Percentiles rank a stretch among this genome's conserved stretches.
These are phyloP conservation scores for Irpex lacteus DNA, from an alignment of 1,284 basidiomycete species.

Conservation along the genomic window DNA sequence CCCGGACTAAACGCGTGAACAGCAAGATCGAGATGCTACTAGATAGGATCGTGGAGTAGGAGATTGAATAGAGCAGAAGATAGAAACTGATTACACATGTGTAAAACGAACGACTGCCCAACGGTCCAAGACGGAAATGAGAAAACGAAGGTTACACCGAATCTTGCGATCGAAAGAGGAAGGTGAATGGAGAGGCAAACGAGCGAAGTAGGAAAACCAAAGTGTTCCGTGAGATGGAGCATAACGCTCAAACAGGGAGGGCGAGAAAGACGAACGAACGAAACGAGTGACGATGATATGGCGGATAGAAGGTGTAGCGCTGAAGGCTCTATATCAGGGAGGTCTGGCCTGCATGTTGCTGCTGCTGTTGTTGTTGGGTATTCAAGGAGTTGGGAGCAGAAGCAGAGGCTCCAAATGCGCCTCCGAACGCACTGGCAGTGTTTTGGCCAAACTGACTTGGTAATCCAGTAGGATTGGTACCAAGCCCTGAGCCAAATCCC, in stretches of 20 bases:
- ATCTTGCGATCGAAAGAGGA: not conserved
- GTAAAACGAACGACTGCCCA: not conserved
- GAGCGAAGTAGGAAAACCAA: not conserved
- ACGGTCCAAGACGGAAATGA: not conserved
- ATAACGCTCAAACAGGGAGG: not conserved
- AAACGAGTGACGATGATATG: not conserved
- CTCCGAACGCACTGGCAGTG: not conserved
- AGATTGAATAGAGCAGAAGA: not conserved
- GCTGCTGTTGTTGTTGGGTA: conserved; percentile 8
- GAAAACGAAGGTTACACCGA: not conserved
- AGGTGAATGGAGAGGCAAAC: not conserved
- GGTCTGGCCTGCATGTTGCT: conserved; percentile 4
- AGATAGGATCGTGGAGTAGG: not conserved
- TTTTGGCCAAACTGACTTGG: not conserved
- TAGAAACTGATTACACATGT: not conserved
- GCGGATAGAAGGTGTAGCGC: not conserved
- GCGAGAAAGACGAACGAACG: not conserved
- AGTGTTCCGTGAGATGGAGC: not conserved
- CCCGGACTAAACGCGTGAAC: no score
- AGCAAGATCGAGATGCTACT: not conserved
- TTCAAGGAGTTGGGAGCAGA: not conserved
- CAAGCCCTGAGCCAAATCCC: not conserved
- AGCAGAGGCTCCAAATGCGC: not conserved
- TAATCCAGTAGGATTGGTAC: conserved; percentile 2
- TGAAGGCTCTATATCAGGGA: conserved; percentile 4